Evolutionary conservation across 441 rosid genomes (phyloP).

Genomic region (Erysimum cheiri): DNA sequence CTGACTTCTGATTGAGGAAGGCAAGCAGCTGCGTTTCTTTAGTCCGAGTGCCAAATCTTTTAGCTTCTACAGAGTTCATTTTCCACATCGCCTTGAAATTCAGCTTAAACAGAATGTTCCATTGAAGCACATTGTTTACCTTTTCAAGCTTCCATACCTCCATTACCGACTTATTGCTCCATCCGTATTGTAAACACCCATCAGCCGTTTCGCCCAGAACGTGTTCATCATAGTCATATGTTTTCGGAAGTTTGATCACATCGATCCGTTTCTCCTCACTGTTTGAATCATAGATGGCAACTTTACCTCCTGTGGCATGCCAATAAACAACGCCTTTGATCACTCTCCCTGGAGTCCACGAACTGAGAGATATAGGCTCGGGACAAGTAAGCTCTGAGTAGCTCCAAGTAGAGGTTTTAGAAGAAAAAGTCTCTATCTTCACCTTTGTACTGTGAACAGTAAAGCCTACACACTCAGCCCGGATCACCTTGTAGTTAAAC

Average conservation of each 20-base stretch:
- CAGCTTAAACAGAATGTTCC: conserved; percentile 52
- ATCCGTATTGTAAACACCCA: conserved; percentile 60
- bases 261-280: conserved; percentile 47
- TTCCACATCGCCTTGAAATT: conserved; percentile 61
- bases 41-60: conserved; percentile 35
- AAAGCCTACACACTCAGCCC: conserved; percentile 57
- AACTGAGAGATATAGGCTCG: conserved; percentile 49
- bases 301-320: conserved; percentile 53
- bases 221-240: conserved; percentile 57
- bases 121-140: conserved; percentile 33
- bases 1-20: conserved; percentile 49
- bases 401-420: conserved; percentile 61
- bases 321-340: conserved; percentile 55
- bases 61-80: conserved; percentile 47
- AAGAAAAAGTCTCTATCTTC: conserved; percentile 54
- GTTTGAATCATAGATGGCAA: conserved; percentile 56
- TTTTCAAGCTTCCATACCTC: conserved; percentile 64
- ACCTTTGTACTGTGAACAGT: conserved; percentile 43
- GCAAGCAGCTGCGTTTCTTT: conserved; percentile 65
- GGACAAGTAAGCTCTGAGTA: conserved; percentile 55
- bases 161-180: conserved; percentile 53
- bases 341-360: conserved; percentile 60
- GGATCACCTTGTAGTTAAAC: conserved; percentile 54
- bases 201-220: conserved; percentile 62
- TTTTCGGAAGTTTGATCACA: conserved; percentile 54